phyloP scores from a whole-genome alignment of 176 grass and related monocot genomes.

The Calamus simplicifolius region DNA sequence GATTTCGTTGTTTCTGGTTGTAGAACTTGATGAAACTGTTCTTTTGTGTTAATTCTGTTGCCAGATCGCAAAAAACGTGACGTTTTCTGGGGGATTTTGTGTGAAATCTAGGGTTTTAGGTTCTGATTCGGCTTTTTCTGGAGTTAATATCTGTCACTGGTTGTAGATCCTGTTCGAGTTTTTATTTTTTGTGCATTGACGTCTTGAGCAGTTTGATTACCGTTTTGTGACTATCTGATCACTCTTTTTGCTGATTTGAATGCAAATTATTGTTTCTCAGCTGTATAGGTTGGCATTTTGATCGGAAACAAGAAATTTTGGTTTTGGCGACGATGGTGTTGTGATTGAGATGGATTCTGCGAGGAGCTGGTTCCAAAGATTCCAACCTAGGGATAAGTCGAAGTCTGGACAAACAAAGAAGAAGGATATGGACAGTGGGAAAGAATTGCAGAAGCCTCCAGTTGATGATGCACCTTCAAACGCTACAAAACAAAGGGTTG shows the following conservation, averaged over 20 bases:
- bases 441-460: conserved; percentile 13
- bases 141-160: too few relatives aligned
- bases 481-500: conserved; percentile 53
- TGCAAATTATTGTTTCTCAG: background rate
- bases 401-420: conserved; percentile 10
- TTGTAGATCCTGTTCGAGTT: too few relatives aligned
- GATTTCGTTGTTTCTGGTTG: background rate
- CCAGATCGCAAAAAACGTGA: too few relatives aligned
- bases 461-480: conserved; percentile 30
- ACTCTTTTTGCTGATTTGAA: background rate
- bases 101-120: too few relatives aligned
- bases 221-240: too few relatives aligned
- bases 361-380: conserved; percentile 59
- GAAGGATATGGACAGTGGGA: conserved; percentile 1
- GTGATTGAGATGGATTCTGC: conserved; percentile 44
- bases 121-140: too few relatives aligned
- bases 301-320: background rate
- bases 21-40: background rate
- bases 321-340: background rate
- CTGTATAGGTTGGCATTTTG: background rate
- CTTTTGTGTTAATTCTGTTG: too few relatives aligned
- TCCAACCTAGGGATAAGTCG: conserved; percentile 48
- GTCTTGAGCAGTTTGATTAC: too few relatives aligned
- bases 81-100: too few relatives aligned
- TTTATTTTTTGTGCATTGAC: too few relatives aligned